A percentile compares a stretch with the other conserved stretches of the same genome.
Evolutionary conservation across 495 filamentous ascomycete species (phyloP).

Genomic region (Penicillium ochrochloron): DNA sequence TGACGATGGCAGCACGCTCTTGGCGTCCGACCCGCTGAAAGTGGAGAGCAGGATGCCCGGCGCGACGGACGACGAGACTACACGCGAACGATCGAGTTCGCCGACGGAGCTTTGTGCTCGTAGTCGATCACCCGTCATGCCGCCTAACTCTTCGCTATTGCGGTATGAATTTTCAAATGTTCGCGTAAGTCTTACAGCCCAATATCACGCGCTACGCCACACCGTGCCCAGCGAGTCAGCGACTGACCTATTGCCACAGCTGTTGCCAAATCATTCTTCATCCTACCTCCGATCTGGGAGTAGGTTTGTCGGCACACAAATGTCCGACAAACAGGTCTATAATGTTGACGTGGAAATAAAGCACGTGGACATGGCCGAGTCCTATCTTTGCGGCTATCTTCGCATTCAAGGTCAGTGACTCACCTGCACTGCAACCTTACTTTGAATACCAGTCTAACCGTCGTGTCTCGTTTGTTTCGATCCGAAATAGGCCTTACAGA

Average conservation of each 20-base stretch:
- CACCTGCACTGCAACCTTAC: slow-evolving; percentile 1
- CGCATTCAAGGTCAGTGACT: slow-evolving; percentile 83
- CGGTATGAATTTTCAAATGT: slow-evolving; percentile 70
- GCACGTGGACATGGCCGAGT: slow-evolving; percentile 92
- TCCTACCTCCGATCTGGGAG: slow-evolving; percentile 88
- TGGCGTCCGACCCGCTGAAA: slow-evolving; percentile 36
- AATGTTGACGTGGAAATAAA: slow-evolving; percentile 97
- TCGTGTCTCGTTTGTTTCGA: background rate
- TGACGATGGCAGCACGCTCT: slow-evolving; percentile 39
- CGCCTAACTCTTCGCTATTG: slow-evolving; percentile 52
- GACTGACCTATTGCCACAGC: slow-evolving; percentile 29
- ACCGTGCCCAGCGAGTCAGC: slow-evolving; percentile 7
- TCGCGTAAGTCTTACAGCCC: slow-evolving; percentile 52
- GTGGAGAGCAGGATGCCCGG: slow-evolving; percentile 36
- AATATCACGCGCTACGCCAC: slow-evolving; percentile 5
- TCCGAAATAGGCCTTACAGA: slow-evolving; percentile 76
- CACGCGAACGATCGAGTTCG: slow-evolving; percentile 41
- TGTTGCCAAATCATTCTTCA: slow-evolving; percentile 63
- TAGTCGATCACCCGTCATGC: slow-evolving; percentile 35
- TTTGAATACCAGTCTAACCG: slow-evolving; percentile 28
- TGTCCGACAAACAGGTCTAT: slow-evolving; percentile 88
- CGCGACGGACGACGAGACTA: slow-evolving; percentile 41
- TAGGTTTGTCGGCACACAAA: slow-evolving; percentile 87
- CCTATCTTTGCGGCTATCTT: slow-evolving; percentile 93
- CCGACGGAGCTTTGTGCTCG: slow-evolving; percentile 36